Percentiles rank a stretch among this genome's conserved stretches.
phyloP scores from a whole-genome alignment of 164 flowering plant species.

The Annona cherimola region DNA sequence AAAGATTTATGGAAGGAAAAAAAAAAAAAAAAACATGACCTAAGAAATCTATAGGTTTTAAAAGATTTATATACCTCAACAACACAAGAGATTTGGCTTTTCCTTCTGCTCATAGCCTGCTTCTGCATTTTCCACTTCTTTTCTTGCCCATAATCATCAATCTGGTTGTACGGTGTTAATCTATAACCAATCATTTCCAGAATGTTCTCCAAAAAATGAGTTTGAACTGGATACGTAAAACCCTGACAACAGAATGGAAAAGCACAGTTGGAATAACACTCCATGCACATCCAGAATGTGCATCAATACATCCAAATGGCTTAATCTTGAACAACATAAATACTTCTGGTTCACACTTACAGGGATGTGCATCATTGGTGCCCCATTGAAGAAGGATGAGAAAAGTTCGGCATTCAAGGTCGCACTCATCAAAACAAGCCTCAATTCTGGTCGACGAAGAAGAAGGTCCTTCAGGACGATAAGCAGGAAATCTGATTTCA shows the following conservation, averaged over 20 bases:
- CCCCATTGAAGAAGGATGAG: slow-evolving; percentile 81
- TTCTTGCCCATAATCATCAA: slow-evolving; percentile 94
- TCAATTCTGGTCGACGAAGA: slow-evolving; percentile 83
- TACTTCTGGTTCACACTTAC: slow-evolving; percentile 39
- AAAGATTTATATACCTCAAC: slow-evolving; percentile 60
- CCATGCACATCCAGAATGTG: background rate
- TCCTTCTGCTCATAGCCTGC: slow-evolving; percentile 75
- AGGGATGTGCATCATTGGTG: slow-evolving; percentile 84
- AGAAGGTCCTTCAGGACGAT: slow-evolving; percentile 89
- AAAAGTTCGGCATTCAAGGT: slow-evolving; percentile 89
- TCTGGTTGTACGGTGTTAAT: slow-evolving; percentile 78
- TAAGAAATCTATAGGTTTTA: background rate
- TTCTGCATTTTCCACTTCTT: slow-evolving; percentile 81
- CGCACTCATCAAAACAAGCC: slow-evolving; percentile 90
- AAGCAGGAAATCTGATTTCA: slow-evolving; percentile 75
- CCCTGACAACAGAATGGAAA: slow-evolving; percentile 47
- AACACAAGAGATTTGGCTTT: slow-evolving; percentile 83
- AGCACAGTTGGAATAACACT: background rate
- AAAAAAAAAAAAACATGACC: background rate
- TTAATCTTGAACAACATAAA: background rate
- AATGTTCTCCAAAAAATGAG: slow-evolving; percentile 77
- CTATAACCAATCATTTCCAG: slow-evolving; percentile 80
- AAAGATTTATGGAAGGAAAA: background rate
- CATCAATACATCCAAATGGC: background rate
- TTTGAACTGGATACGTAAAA: slow-evolving; percentile 78